Base-by-base conservation (phyloP, 2,329 filamentous ascomycete species). In the Beauveria australis region DNA sequence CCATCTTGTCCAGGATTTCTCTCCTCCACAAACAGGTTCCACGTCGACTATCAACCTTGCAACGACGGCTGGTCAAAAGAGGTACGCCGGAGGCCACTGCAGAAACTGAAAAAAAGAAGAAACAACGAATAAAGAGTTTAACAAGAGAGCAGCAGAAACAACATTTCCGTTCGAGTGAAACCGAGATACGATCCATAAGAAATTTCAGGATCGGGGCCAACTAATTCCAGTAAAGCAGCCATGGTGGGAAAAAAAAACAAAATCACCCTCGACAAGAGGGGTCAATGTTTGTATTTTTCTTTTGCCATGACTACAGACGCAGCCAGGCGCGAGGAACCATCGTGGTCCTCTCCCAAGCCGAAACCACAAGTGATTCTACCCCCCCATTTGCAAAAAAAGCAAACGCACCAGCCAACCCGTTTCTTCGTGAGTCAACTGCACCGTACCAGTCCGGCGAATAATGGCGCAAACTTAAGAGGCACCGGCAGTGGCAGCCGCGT, bases 401-500 rank as follows among this genome's bases (percentile, higher is more conserved):
- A 54, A 60, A 54, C 22, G 52, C 44, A 49, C 44, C 58, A 60
- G 59, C 54, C 59, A 56, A 61, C 44, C 54, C 52, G 52, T 61
- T 33, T 49, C 53, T 40, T 48, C 30, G 44, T 55, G 53, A 55
- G 44, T 61, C 40, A 49, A 56, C 59, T 28, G 48, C 48, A 51
- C 47, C 47, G 46, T 24, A 51, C 48, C 57, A 46, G 16, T 26
- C 57, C 47, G 24, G 26, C 19, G 14, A 43, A 7, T 9, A 61
- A 40, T 61, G 56, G 60, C 47, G 58, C 24, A 16, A 16, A 58
- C 41, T 79, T 85, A 84, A 67, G 82, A 84, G 66, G 82, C 73
- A 64, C 81, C 79, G 64, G 76, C 71, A 65, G 75, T 69, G 55
- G 74, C 73, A 63, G 75, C 68, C 71, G 76, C 75, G 66, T 75